Percentiles rank a stretch among this genome's conserved stretches.
Conservation (phyloP, 2,329 filamentous ascomycete species). For the Arthrinium phaeospermum region DNA sequence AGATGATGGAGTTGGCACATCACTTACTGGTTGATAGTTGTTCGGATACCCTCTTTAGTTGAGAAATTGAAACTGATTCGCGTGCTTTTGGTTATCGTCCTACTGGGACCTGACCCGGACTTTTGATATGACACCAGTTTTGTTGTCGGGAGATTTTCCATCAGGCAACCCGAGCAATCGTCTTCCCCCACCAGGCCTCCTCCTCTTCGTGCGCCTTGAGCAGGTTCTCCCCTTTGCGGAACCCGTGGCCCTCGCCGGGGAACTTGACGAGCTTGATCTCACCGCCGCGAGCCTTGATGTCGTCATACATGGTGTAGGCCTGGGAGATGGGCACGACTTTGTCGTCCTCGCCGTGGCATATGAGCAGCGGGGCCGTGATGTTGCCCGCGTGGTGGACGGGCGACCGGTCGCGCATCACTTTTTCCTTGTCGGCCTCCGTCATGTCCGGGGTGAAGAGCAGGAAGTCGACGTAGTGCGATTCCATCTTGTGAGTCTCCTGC, state of each 20-base stretch:
- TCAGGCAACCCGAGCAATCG: constrained; percentile 21
- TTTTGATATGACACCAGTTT: not conserved
- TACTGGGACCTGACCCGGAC: not conserved
- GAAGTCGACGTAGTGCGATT: constrained; percentile 55
- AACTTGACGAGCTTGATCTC: constrained; percentile 54
- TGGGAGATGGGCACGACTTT: constrained; percentile 64
- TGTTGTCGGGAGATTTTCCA: not conserved
- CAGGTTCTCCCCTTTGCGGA: constrained; percentile 47
- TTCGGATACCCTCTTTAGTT: constrained; percentile 2
- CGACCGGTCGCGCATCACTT: constrained; percentile 52
- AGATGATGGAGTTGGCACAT: not conserved
- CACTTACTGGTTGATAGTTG: not conserved
- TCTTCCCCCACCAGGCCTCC: constrained; percentile 53
- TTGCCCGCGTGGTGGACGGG: constrained; percentile 54
- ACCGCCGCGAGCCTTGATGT: constrained; percentile 47
- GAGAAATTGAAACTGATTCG: not conserved
- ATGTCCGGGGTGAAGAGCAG: constrained; percentile 47
- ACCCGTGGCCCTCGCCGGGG: constrained; percentile 57
- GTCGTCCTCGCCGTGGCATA: constrained; percentile 63
- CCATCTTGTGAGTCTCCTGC: constrained; percentile 61
- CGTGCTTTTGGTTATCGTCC: not conserved
- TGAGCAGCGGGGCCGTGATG: constrained; percentile 55
- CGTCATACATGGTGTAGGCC: constrained; percentile 55
- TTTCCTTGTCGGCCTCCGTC: constrained; percentile 44
- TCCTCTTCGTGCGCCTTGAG: constrained; percentile 49